Evolutionary conservation across 805 yeast species (phyloP).

Genomic region (Cyberlindnera suaveolens): DNA sequence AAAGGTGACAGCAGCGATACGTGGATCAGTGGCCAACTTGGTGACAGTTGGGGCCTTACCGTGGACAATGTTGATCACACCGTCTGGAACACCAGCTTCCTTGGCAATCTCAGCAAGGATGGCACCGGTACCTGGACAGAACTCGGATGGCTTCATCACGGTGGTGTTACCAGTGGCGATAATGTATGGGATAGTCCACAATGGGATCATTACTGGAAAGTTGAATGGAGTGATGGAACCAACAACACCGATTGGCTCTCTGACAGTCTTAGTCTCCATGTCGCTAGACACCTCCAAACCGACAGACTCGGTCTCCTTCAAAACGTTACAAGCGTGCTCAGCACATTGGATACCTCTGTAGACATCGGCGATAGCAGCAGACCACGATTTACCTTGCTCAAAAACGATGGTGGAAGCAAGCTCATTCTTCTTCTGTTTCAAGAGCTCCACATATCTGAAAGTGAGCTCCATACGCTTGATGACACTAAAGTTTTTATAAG

Average conservation of each 20-base stretch:
- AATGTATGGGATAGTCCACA: conserved; percentile 50
- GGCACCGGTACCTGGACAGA: conserved; percentile 80
- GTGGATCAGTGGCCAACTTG: conserved; percentile 62
- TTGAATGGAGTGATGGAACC: conserved; percentile 78
- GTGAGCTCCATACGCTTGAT: conserved; percentile 57
- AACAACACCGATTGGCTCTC: conserved; percentile 71
- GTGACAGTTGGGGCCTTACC: conserved; percentile 71
- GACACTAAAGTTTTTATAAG: conserved; percentile 44
- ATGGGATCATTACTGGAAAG: conserved; percentile 78
- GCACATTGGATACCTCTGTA: conserved; percentile 77
- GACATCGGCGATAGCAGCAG: conserved; percentile 71
- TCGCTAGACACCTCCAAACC: conserved; percentile 61
- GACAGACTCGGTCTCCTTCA: conserved; percentile 58
- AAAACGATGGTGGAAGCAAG: conserved; percentile 58
- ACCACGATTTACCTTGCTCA: conserved; percentile 74
- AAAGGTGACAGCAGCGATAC: conserved; percentile 71
- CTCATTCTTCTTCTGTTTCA: conserved; percentile 60
- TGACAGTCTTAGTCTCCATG: conserved; percentile 68
- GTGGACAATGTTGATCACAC: conserved; percentile 66
- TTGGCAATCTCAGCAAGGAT: conserved; percentile 64
- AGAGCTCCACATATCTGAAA: conserved; percentile 59
- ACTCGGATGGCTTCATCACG: conserved; percentile 63
- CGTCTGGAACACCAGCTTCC: conserved; percentile 72
- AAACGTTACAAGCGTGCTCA: conserved; percentile 64
- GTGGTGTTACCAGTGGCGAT: conserved; percentile 72